phyloP scores from a whole-genome alignment of 164 flowering plant genomes.

The Platanus orientalis region DNA sequence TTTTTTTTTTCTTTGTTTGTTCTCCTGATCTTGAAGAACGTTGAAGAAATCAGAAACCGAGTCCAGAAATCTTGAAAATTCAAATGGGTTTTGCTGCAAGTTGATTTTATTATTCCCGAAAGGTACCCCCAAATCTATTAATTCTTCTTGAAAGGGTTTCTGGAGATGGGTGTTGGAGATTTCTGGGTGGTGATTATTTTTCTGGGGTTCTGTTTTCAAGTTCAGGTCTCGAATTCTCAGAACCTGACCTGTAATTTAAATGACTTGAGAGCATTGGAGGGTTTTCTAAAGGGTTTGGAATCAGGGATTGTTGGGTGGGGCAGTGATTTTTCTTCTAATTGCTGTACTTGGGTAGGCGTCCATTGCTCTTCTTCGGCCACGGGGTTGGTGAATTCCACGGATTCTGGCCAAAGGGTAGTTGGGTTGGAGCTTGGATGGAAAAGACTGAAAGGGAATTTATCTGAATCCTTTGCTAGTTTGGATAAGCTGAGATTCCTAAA shows the following conservation, averaged over 20 bases:
- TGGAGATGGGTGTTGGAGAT: slow-evolving; percentile 12
- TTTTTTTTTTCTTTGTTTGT: neutral
- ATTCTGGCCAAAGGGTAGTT: slow-evolving; percentile 6
- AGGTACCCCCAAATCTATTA: neutral
- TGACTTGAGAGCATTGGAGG: slow-evolving; percentile 39
- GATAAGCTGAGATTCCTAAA: slow-evolving; percentile 23
- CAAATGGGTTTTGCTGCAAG: slow-evolving; percentile 6
- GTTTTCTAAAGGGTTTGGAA: slow-evolving; percentile 26
- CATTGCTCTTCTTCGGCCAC: slow-evolving; percentile 5
- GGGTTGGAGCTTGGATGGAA: slow-evolving; percentile 17
- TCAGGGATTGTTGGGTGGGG: slow-evolving; percentile 30
- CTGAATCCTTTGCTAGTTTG: slow-evolving; percentile 22
- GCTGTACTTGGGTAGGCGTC: slow-evolving; percentile 31
- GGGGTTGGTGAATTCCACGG: too few species aligned
- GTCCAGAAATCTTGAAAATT: neutral
- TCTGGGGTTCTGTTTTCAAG: slow-evolving; percentile 16
- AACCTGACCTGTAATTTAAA: slow-evolving; percentile 28
- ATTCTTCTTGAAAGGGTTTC: neutral
- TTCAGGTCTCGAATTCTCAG: slow-evolving; percentile 24
- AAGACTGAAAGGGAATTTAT: slow-evolving; percentile 17
- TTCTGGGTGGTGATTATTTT: slow-evolving; percentile 16
- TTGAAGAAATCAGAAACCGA: neutral
- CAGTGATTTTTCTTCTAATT: slow-evolving; percentile 21
- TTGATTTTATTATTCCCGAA: neutral
- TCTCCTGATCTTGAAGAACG: slow-evolving; percentile 1